Evolutionary conservation across 495 filamentous ascomycete species (phyloP).

Genomic region (Penicillium silybi): DNA sequence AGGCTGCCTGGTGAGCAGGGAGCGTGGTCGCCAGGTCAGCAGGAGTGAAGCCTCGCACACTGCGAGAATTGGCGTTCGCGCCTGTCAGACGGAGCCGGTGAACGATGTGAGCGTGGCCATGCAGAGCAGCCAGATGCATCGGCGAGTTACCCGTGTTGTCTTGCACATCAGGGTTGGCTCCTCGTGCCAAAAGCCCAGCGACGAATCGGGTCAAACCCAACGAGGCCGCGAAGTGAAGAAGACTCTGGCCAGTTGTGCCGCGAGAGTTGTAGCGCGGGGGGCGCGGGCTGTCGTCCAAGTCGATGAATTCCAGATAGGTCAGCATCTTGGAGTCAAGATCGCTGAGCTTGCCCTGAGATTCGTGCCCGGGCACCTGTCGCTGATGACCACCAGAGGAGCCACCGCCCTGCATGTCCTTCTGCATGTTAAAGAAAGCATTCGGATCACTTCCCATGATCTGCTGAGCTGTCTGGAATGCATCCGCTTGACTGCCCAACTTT

Average conservation of each 20-base stretch:
- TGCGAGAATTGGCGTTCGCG: constrained; percentile 67
- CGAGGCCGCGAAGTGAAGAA: constrained; percentile 77
- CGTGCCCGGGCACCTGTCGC: constrained; percentile 41
- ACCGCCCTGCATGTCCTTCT: constrained; percentile 42
- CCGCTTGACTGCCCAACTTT: constrained; percentile 46
- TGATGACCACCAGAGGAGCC: constrained; percentile 38
- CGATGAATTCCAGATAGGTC: constrained; percentile 70
- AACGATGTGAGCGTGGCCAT: constrained; percentile 70
- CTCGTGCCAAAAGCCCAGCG: constrained; percentile 74
- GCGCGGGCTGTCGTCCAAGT: constrained; percentile 68
- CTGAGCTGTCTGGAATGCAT: constrained; percentile 47
- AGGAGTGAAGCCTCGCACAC: constrained; percentile 65
- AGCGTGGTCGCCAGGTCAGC: constrained; percentile 66
- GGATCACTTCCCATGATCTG: constrained; percentile 49
- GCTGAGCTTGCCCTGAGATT: constrained; percentile 40
- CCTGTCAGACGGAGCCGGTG: constrained; percentile 68
- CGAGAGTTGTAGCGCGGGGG: constrained; percentile 60
- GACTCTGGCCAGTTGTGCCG: constrained; percentile 66
- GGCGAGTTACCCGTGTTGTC: constrained; percentile 81
- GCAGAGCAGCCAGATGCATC: constrained; percentile 79
- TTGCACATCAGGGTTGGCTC: constrained; percentile 69
- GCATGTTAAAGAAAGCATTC: constrained; percentile 40
- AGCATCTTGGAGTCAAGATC: constrained; percentile 70
- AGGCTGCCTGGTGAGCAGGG: constrained; percentile 52
- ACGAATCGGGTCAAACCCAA: constrained; percentile 73